A percentile compares a stretch with the other conserved stretches of the same genome.
Evolutionary conservation across 2,329 filamentous ascomycete genomes (phyloP).

Genomic region (Piedraia hortae): DNA sequence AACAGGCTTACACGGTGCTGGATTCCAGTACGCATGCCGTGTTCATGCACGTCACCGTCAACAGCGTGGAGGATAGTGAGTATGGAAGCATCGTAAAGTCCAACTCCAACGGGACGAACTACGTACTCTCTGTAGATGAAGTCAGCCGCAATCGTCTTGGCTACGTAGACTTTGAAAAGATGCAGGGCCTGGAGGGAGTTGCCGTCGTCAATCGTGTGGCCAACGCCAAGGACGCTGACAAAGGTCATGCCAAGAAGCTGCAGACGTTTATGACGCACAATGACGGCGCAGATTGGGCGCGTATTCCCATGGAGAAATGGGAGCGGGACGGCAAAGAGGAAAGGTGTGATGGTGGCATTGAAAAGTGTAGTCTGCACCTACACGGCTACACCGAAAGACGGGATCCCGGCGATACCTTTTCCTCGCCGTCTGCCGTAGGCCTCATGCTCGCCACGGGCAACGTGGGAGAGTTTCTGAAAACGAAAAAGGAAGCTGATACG

Average conservation of each 20-base stretch:
- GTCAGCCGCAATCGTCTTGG: constrained; percentile 56
- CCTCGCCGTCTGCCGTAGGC: constrained; percentile 64
- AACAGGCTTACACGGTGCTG: constrained; percentile 71
- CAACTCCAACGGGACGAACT: constrained; percentile 92
- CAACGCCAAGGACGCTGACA: constrained; percentile 37
- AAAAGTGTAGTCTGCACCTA: constrained; percentile 63
- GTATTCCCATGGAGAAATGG: constrained; percentile 41
- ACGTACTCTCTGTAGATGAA: constrained; percentile 52
- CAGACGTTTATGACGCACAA: constrained; percentile 90
- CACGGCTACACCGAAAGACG: constrained; percentile 83
- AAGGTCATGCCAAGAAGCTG: constrained; percentile 45
- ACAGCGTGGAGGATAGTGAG: constrained; percentile 32
- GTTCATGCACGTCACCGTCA: constrained; percentile 75
- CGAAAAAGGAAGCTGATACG: constrained; percentile 49
- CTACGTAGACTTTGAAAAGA: constrained; percentile 90
- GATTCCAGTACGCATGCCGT: constrained; percentile 87
- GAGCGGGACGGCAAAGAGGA: constrained; percentile 37
- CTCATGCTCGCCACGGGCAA: constrained; percentile 82
- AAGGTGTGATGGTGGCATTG: constrained; percentile 32
- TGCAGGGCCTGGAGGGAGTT: constrained; percentile 74
- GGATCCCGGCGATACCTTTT: constrained; percentile 63
- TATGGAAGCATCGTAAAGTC: constrained; percentile 87
- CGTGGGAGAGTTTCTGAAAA: constrained; percentile 44
- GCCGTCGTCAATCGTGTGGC: constrained; percentile 61
- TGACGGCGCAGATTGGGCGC: constrained; percentile 69